These are phyloP conservation scores for Solanum appendiculatum DNA, from an alignment of 257 asterid species.

Conservation along the genomic window DNA sequence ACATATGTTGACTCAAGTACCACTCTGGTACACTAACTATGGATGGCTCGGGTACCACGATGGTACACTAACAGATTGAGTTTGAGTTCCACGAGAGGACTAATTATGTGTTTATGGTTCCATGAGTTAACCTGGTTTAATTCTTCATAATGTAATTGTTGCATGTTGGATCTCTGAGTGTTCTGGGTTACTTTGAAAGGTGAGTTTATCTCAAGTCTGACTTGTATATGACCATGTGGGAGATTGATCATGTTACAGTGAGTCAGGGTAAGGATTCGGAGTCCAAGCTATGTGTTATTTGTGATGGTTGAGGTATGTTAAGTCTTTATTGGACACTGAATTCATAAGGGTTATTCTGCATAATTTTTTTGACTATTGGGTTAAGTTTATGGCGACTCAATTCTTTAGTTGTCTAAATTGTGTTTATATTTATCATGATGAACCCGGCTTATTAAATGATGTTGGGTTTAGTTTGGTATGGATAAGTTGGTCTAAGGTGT, in stretches of 20 bases:
- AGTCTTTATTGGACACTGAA: not conserved
- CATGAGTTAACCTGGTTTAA: not conserved
- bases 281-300: not conserved
- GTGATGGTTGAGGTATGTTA: not conserved
- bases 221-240: not conserved
- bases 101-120: not conserved
- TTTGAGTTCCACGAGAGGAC: not conserved
- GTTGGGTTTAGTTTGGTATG: not conserved
- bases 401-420: not conserved
- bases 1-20: not conserved
- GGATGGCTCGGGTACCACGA: not conserved
- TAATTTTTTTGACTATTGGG: too few relatives aligned
- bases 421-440: not conserved
- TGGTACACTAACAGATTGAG: not conserved
- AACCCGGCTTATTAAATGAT: not conserved
- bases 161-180: not conserved
- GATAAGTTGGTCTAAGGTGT: too few relatives aligned
- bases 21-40: not conserved
- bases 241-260: not conserved
- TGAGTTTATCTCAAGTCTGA: not conserved
- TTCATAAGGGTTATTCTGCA: not conserved
- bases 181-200: not conserved
- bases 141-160: too few relatives aligned
- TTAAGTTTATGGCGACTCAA: not conserved
- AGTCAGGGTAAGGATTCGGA: not conserved